Conservation (phyloP, 2,329 filamentous ascomycete genomes). For the Cytospora paraplurivora region DNA sequence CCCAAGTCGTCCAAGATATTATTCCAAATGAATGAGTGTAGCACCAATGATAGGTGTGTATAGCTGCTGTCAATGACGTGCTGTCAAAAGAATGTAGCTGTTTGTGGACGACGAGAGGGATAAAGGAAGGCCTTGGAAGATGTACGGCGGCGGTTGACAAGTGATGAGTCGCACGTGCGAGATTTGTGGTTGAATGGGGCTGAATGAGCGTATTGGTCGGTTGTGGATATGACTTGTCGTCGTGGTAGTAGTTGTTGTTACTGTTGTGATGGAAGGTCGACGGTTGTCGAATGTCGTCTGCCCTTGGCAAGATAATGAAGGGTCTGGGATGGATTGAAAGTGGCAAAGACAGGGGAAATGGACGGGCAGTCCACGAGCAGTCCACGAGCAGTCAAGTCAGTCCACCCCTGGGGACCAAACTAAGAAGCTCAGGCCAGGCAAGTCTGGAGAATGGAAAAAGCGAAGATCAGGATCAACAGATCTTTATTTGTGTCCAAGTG, state of each 20-base stretch:
- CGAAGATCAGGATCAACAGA: slow-evolving; percentile 27
- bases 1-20: slow-evolving; percentile 11
- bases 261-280: slow-evolving; percentile 1
- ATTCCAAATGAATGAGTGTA: slow-evolving; percentile 11
- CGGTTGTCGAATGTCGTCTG: slow-evolving; percentile 5
- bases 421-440: slow-evolving; percentile 12
- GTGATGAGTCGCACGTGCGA: background rate
- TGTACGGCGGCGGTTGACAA: slow-evolving; percentile 11
- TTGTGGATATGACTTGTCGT: background rate
- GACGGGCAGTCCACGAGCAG: background rate
- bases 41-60: slow-evolving; percentile 7
- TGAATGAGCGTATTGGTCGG: slow-evolving; percentile 4
- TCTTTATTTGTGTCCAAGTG: slow-evolving; percentile 15
- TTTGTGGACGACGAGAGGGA: slow-evolving; percentile 15
- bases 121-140: slow-evolving; percentile 2
- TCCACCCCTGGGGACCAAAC: background rate
- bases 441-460: background rate
- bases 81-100: slow-evolving; percentile 21
- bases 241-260: background rate
- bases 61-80: background rate
- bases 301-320: slow-evolving; percentile 3
- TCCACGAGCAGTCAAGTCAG: background rate
- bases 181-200: background rate
- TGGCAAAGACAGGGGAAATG: background rate
- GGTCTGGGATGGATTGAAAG: background rate